phyloP scores from a whole-genome alignment of 2,329 filamentous ascomycete species.

The Nannizziopsis barbatae region DNA sequence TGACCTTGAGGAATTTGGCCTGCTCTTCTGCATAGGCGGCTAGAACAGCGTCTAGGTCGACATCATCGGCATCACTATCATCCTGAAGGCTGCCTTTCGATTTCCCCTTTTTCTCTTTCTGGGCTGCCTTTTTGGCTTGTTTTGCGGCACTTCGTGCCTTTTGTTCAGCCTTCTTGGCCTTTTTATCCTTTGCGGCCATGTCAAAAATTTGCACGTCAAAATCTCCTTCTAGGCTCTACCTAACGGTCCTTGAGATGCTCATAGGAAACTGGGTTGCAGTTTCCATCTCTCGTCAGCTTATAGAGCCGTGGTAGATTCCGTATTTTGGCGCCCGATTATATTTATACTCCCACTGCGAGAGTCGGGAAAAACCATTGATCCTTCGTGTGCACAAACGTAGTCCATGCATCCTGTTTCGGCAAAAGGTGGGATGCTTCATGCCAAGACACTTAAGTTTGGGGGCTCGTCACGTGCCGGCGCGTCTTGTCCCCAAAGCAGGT shows the following conservation, averaged over 20 bases:
- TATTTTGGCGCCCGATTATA: too few relatives aligned
- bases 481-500: background rate
- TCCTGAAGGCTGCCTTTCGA: constrained; percentile 50
- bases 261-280: too few relatives aligned
- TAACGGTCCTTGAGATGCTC: too few relatives aligned
- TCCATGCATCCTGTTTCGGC: background rate
- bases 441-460: background rate
- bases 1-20: constrained; percentile 87
- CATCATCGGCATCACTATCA: constrained; percentile 82
- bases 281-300: too few relatives aligned
- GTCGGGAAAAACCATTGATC: too few relatives aligned
- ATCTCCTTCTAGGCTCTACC: too few relatives aligned
- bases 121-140: constrained; percentile 68
- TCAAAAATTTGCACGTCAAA: constrained; percentile 3
- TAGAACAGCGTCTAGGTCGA: constrained; percentile 84
- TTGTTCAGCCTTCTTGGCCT: constrained; percentile 45
- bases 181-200: constrained; percentile 48
- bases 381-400: background rate
- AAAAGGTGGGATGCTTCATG: background rate
- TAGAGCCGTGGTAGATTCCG: too few relatives aligned
- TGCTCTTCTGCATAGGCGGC: constrained; percentile 89
- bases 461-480: constrained; percentile 14
- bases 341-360: too few relatives aligned
- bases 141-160: constrained; percentile 54
- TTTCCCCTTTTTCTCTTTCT: constrained; percentile 70